phyloP scores from a whole-genome alignment of 345 rosid species.

The Gossypium sturtianum region DNA sequence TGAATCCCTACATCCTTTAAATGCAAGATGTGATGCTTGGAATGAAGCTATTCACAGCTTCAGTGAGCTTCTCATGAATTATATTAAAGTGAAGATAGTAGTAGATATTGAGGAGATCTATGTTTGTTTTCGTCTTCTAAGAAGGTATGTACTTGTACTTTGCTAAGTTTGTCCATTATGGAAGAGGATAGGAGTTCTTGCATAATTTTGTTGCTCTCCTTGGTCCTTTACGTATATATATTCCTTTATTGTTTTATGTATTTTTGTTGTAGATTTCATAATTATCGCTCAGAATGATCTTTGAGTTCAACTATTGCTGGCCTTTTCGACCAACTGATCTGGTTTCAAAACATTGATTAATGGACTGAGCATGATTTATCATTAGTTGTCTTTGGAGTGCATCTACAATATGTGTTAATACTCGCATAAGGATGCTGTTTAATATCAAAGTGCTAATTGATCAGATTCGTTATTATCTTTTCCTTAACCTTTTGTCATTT shows the following conservation, averaged over 20 bases:
- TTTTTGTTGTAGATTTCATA: background rate
- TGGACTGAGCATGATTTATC: background rate
- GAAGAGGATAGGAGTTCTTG: background rate
- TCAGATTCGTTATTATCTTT: background rate
- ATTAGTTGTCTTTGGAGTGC: background rate
- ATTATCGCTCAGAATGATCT: background rate
- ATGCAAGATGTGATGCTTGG: constrained; percentile 35
- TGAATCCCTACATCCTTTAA: constrained; percentile 22
- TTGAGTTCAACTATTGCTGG: background rate
- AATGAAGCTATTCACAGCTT: constrained; percentile 42
- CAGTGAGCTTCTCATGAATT: constrained; percentile 60
- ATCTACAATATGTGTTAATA: background rate
- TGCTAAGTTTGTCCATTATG: background rate
- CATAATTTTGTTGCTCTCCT: background rate
- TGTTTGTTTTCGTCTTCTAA: constrained; percentile 63
- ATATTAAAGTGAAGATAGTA: constrained; percentile 58
- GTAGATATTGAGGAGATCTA: constrained; percentile 77
- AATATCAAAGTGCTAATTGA: background rate
- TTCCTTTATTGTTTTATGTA: background rate
- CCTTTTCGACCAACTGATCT: background rate
- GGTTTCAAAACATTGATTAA: background rate
- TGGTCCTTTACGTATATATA: background rate
- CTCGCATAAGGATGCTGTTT: background rate
- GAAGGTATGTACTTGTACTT: constrained; percentile 40
- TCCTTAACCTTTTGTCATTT: background rate